Evolutionary conservation across 148 eudicot genomes (phyloP).

Genomic region (Selenicereus undatus): DNA sequence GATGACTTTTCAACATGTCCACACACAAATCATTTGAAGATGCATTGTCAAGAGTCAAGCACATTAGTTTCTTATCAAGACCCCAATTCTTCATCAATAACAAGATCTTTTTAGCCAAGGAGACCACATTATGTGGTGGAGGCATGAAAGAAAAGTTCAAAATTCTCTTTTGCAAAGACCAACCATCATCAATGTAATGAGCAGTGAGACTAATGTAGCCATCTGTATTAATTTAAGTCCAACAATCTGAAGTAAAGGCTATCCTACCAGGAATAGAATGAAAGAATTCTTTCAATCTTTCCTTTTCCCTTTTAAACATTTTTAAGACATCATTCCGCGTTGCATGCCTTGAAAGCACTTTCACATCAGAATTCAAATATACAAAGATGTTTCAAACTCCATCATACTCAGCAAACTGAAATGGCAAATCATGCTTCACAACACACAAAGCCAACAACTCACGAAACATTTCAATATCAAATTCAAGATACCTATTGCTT

Average conservation of each 20-base stretch:
- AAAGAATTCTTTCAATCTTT: neutral
- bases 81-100: neutral
- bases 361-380: neutral
- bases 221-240: neutral
- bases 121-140: neutral
- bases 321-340: no score
- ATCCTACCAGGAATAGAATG: neutral
- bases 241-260: neutral
- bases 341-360: neutral
- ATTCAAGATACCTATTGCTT: neutral
- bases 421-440: conserved; percentile 1
- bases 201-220: neutral
- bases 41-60: neutral
- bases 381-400: neutral
- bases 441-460: neutral
- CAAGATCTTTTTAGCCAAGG: neutral
- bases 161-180: neutral
- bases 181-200: neutral
- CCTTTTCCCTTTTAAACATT: neutral
- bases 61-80: neutral
- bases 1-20: neutral
- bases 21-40: neutral
- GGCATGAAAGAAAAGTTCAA: neutral
- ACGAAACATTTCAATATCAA: neutral
- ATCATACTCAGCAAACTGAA: conserved; percentile 10